phyloP scores from a whole-genome alignment of 192 early-diverging fungal species.

The Oehlia diaphana region DNA sequence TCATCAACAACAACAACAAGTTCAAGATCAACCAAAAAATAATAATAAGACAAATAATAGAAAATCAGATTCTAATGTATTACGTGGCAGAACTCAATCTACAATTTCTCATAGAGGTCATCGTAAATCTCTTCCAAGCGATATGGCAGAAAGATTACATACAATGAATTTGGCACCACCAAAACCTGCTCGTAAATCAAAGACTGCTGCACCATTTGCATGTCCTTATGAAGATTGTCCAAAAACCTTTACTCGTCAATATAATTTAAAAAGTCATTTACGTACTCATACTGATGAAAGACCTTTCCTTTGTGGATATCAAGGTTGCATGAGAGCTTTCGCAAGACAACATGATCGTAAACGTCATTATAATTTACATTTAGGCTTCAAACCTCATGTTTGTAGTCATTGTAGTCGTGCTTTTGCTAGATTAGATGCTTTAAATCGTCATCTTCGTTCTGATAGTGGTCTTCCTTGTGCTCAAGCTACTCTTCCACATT shows the following conservation, averaged over 20 bases:
- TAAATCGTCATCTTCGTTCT: conserved; percentile 71
- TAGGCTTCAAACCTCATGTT: conserved; percentile 73
- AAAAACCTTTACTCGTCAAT: conserved; percentile 71
- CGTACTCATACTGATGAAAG: conserved; percentile 73
- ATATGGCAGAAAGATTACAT: conserved; percentile 21
- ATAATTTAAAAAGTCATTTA: conserved; percentile 76
- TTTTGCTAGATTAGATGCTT: conserved; percentile 81
- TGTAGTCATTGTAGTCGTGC: conserved; percentile 72
- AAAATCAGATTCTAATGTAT: neutral
- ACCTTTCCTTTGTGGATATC: conserved; percentile 67
- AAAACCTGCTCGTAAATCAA: conserved; percentile 24
- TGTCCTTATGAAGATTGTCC: conserved; percentile 56
- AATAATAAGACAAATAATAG: neutral
- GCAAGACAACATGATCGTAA: conserved; percentile 93
- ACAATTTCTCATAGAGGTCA: conserved; percentile 3
- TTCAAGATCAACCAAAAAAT: neutral
- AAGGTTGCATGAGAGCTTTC: conserved; percentile 74
- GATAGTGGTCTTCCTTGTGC: conserved; percentile 59
- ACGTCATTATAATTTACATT: conserved; percentile 79
- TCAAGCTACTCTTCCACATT: conserved; percentile 38
- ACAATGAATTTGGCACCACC: conserved; percentile 30
- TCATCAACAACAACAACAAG: neutral
- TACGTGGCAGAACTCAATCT: neutral
- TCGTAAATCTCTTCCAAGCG: conserved; percentile 14
- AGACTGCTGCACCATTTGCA: conserved; percentile 18